Evolutionary conservation across 2,329 filamentous ascomycete genomes (phyloP).

Genomic region (Neurospora crassa): DNA sequence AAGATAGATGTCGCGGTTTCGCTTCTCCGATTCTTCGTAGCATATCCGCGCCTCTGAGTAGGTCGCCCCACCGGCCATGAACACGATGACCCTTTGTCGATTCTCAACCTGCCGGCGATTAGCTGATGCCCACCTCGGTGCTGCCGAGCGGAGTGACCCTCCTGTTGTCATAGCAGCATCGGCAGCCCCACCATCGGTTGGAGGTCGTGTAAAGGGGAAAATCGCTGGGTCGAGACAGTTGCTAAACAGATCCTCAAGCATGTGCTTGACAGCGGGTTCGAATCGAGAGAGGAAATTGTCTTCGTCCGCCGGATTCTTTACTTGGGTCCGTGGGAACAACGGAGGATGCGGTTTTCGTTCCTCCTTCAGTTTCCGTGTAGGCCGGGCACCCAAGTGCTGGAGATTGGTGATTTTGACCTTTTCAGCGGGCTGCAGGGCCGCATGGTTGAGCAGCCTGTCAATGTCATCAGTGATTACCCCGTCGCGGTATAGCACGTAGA

Average conservation of each 20-base stretch:
- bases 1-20: slow-evolving; percentile 75
- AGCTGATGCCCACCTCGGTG: slow-evolving; percentile 89
- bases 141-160: slow-evolving; percentile 78
- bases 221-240: slow-evolving; percentile 55
- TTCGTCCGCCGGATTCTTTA: slow-evolving; percentile 47
- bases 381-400: slow-evolving; percentile 68
- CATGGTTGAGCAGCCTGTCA: slow-evolving; percentile 73
- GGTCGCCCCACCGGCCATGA: slow-evolving; percentile 91
- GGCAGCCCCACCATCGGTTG: slow-evolving; percentile 43
- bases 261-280: slow-evolving; percentile 68
- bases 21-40: slow-evolving; percentile 70
- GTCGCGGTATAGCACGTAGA: slow-evolving; percentile 79
- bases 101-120: slow-evolving; percentile 68
- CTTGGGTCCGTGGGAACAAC: slow-evolving; percentile 60
- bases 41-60: slow-evolving; percentile 84
- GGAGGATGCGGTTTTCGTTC: slow-evolving; percentile 53
- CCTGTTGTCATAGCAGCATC: slow-evolving; percentile 49
- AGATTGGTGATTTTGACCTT: slow-evolving; percentile 63
- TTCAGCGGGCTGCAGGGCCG: slow-evolving; percentile 61
- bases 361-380: slow-evolving; percentile 65
- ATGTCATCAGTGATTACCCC: slow-evolving; percentile 80
- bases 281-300: slow-evolving; percentile 84
- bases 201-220: slow-evolving; percentile 68
- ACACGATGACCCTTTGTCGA: slow-evolving; percentile 82
- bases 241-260: slow-evolving; percentile 65